Base-by-base conservation (phyloP, 2,329 filamentous ascomycete genomes). In the Curvularia verruculosa region DNA sequence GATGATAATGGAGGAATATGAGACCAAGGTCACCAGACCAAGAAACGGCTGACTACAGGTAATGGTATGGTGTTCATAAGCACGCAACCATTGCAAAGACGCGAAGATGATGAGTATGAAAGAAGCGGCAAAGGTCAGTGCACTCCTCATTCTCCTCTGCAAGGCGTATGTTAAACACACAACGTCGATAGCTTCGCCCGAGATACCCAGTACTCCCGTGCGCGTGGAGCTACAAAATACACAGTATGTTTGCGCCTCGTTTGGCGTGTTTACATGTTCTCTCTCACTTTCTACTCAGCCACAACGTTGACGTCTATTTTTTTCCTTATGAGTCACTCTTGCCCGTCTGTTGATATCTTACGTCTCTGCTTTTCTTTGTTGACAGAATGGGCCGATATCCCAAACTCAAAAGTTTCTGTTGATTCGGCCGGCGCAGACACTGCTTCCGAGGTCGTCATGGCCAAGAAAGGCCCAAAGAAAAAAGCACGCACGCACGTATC, bases 1-100 rank as follows among this genome's bases (percentile, higher is more conserved):
- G 94, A 96, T 64, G 73, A 76, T 52, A 68, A 73, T 36, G 58
- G 67, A 54, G 73, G 73, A 37, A 68, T 75, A 62, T 75, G 68
- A 75, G 53, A 29, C 8, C 37, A 48, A 34, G 45, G 21, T 19
- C 45, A 21, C 19, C 9, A 28, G 44, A 44, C 19, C 18, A 49
- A 37, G 28, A 52, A 23, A 57, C 47, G 21, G 31, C 43, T 31
- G 28, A 47, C 29, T 15, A 28, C 41, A 36, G 19, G 21, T 13
- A 19, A 54, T 21, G 40, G 19, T 26, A 45, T 18, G 40, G 37
- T 29, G 23, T 37, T n/a, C 49, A 36, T 24, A 37, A 41, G 43
- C 40, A 44, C 34, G 45, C 40, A 29, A 23, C 39, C 45, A 50
- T 26, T 26, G 40, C 31, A 49, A 48, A 19, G 26, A 29, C 48